Evolutionary conservation across 306 rosid genomes (phyloP), one percentile per base, ranked within the genome.

Genomic region (Cotoneaster glaucophyllus): DNA sequence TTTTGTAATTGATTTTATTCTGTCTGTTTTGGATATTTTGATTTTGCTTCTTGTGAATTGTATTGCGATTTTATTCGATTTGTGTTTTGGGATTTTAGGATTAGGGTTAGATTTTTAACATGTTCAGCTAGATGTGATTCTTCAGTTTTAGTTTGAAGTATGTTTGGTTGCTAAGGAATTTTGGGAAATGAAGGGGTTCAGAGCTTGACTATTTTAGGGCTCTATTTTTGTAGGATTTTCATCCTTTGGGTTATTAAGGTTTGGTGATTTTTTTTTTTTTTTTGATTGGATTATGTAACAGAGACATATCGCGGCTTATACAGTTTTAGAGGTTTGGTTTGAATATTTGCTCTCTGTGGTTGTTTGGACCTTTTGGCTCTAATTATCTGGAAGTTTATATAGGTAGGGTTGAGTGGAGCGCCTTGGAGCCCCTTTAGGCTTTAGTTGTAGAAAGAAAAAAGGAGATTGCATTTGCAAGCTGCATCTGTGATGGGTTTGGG

Each of bases 1-100:
- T 26, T 18, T 44, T 8, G 11, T 24, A 11, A 32, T 54, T 62
- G 25, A 31, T 64, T 64, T 32, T 31, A 32, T 64, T 64, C 3
- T 11, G 31, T 63, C 15, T 29, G 11, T 29, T 28, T 28, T 15
- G 34, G 32, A 11, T 26, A 11, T 73, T 82, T 67, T 44, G 26
- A 53, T 61, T 77, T 19, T 29, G 65, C 63, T 43, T 11, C 58
- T 73, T 82, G 81, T 77, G 41, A n/a, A 11, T 53, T 13, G 12
- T 37, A 2, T 19, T 4, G 32, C 21, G 63, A 77, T 44, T 22
- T 21, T 43, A 41, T 61, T 21, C 32, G 13, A 59, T 25, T 59
- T 59, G 32, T 0, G 13, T 9, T 9, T 25, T 59, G 64, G 64
- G 43, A 5, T 58, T 31, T 64, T 4, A 18, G 29, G 48, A 57